A percentile compares a stretch with the other conserved stretches of the same genome.
Conservation (phyloP, 179 eudicot genomes). For the Beta lomatogona region DNA sequence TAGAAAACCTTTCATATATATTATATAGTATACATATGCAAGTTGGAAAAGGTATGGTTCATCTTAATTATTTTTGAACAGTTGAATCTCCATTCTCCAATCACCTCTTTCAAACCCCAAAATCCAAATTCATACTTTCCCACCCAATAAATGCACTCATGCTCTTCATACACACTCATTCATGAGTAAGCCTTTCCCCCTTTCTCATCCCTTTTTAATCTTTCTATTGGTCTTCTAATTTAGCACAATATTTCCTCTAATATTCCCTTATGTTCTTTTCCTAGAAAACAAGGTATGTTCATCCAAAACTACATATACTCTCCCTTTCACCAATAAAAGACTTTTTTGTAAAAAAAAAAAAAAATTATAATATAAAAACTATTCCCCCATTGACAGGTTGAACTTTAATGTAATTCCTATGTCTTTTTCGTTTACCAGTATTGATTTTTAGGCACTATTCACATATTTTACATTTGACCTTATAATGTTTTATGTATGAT, state of each 20-base stretch:
- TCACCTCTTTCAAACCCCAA: neutral
- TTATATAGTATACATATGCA: neutral
- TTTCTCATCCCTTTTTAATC: neutral
- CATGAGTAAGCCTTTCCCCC: neutral
- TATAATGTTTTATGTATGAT: too few relatives aligned
- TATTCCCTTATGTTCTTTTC: neutral
- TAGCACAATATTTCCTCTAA: neutral
- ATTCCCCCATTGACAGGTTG: too few relatives aligned
- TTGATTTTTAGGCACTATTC: too few relatives aligned
- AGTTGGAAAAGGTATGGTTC: neutral
- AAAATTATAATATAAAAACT: too few relatives aligned
- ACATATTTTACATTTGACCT: too few relatives aligned
- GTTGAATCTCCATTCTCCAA: neutral
- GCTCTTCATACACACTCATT: constrained; percentile 22
- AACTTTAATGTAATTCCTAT: too few relatives aligned
- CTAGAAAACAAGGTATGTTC: constrained; percentile 15
- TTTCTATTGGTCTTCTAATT: too few relatives aligned
- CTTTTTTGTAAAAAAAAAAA: too few relatives aligned
- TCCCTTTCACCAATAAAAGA: neutral
- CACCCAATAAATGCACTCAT: constrained; percentile 27
- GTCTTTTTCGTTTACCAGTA: too few relatives aligned
- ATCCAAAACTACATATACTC: neutral
- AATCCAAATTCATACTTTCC: constrained; percentile 18
- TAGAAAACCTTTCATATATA: too few relatives aligned
- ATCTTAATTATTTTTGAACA: neutral